Conservation (phyloP, 139 green algal genomes). For the Pseudopediastrum boryanum region DNA sequence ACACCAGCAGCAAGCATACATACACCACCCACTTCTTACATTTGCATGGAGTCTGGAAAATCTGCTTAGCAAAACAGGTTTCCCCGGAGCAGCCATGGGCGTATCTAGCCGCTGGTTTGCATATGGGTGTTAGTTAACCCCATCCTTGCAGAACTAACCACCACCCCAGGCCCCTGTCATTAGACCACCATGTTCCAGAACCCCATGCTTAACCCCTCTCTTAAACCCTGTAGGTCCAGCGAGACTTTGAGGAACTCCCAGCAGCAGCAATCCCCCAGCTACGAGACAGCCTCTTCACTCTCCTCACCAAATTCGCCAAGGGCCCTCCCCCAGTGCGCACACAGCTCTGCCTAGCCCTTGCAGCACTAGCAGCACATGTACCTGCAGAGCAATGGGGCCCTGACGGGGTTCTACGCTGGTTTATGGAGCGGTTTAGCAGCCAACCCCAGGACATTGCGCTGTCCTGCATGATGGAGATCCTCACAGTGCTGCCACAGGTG, state of each 20-base stretch:
- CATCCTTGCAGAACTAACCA: neutral
- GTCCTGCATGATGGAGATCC: constrained; percentile 86
- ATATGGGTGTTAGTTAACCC: neutral
- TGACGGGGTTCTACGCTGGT: constrained; percentile 59
- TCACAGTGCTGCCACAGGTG: constrained; percentile 88
- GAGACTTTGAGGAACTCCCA: constrained; percentile 93
- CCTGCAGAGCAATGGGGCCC: constrained; percentile 66
- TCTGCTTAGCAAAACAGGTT: too few relatives aligned
- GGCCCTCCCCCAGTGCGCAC: constrained; percentile 72
- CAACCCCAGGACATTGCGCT: constrained; percentile 51
- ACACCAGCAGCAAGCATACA: neutral
- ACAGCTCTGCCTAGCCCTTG: constrained; percentile 89
- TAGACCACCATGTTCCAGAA: too few relatives aligned
- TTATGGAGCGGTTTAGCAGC: constrained; percentile 46
- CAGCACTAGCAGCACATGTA: constrained; percentile 79
- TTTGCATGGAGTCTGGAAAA: too few relatives aligned
- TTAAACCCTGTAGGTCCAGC: constrained; percentile 66
- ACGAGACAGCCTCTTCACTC: constrained; percentile 74
- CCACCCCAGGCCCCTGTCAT: too few relatives aligned
- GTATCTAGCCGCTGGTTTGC: too few relatives aligned
- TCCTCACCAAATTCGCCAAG: constrained; percentile 71
- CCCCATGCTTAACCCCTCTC: neutral
- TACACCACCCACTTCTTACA: too few relatives aligned
- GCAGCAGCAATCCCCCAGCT: constrained; percentile 56
- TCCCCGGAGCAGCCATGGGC: too few relatives aligned